Conservation (phyloP, 352 stramenopile species). For the Phytophthora capsici region DNA sequence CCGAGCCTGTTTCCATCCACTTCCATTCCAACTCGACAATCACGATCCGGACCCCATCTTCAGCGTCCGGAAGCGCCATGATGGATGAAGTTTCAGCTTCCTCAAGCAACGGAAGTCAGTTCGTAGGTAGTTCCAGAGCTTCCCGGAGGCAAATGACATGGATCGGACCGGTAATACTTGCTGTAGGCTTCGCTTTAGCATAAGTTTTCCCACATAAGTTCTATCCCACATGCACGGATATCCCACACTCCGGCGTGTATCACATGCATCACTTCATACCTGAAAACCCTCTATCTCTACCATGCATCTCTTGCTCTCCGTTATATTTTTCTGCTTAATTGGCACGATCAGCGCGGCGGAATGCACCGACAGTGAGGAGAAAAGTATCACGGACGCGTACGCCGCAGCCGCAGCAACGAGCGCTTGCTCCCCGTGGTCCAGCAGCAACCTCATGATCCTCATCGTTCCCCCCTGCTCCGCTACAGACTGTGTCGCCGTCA, state of each 20-base stretch:
- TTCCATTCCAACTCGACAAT: conserved; percentile 12
- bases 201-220: neutral
- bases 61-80: conserved; percentile 13
- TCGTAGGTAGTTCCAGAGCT: conserved; percentile 6
- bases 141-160: neutral
- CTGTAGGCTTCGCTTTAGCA: neutral
- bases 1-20: neutral
- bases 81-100: conserved; percentile 9
- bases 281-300: neutral
- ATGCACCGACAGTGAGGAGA: conserved; percentile 19
- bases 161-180: neutral
- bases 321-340: neutral
- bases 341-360: conserved; percentile 1
- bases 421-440: conserved; percentile 20
- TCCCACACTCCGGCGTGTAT: too few species aligned
- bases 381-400: conserved; percentile 18
- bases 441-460: conserved; percentile 20
- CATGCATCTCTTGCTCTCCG: neutral
- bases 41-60: conserved; percentile 1
- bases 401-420: conserved; percentile 11
- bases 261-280: neutral
- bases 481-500: conserved; percentile 16
- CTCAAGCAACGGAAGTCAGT: conserved; percentile 7
- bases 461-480: conserved; percentile 32
- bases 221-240: too few species aligned